phyloP scores from a whole-genome alignment of 1,284 basidiomycete genomes.

The Wallemia mellicola region DNA sequence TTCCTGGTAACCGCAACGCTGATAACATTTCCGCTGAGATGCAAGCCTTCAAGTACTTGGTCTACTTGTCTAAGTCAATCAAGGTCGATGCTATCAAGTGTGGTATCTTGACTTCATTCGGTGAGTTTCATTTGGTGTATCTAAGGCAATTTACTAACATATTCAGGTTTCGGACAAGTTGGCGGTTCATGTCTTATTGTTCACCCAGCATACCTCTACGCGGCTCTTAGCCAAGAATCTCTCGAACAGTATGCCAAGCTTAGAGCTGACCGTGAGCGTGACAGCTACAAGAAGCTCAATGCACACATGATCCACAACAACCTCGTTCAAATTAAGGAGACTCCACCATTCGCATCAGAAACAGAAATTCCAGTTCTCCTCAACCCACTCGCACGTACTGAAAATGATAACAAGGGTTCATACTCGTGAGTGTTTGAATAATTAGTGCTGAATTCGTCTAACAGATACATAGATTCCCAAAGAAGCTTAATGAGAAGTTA shows the following conservation, averaged over 20 bases:
- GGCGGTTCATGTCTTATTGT: conserved; percentile 69
- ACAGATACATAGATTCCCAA: background rate
- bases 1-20: conserved; percentile 63
- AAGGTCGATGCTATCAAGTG: conserved; percentile 72
- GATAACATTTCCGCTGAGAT: conserved; percentile 73
- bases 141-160: conserved; percentile 6
- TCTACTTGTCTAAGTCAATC: conserved; percentile 92
- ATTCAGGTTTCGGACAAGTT: conserved; percentile 97
- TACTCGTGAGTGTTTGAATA: conserved; percentile 24
- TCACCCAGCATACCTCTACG: conserved; percentile 74
- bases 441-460: background rate
- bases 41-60: conserved; percentile 58
- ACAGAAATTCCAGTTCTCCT: conserved; percentile 64
- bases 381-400: conserved; percentile 69
- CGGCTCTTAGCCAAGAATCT: conserved; percentile 35
- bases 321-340: conserved; percentile 81
- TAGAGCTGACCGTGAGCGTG: conserved; percentile 36
- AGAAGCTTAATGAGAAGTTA: background rate
- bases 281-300: conserved; percentile 74
- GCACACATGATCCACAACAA: conserved; percentile 80
- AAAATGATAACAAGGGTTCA: conserved; percentile 57
- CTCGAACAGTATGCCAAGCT: conserved; percentile 45
- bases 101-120: conserved; percentile 22
- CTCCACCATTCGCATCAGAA: conserved; percentile 64
- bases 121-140: conserved; percentile 16